Evolutionary conservation across 2,329 filamentous ascomycete genomes (phyloP), one percentile per base, ranked within the genome.

Genomic region (Botrytis squamosa): DNA sequence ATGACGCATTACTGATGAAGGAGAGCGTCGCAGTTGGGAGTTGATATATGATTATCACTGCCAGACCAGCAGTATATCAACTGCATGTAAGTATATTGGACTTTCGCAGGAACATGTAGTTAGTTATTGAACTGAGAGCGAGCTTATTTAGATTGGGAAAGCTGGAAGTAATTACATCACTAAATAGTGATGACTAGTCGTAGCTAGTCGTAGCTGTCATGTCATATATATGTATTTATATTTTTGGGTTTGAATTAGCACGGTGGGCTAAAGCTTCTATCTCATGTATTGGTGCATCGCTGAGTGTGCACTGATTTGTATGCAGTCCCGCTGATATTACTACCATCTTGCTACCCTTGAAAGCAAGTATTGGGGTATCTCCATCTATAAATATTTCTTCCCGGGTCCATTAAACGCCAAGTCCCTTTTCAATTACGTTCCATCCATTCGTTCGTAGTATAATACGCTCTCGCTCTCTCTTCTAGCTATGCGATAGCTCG

Each of bases 281-380:
- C 25, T 42, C 20, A 20, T 20, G 29, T 63, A 10, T 70, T 46
- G 36, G 36, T 64, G 22, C n/a, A 42, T 20, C 20, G 36, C 22
- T 33, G 38, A 20, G 29, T 29, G n/a, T 57, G 52, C 52, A 33
- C 16, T 57, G n/a, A 33, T 57, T 38, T 46, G 59, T 40, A 46
- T 71, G 33, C 33, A 63, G 5, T 25, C 14, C 29, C 25, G 18
- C 22, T 42, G 36, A 65, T 40, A 40, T 33, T 16, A 40, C 49
- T 67, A 70, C 55, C 36, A 55, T 36, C 62, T 33, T 33, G 38
- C 70, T 36, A 38, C 38, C 62, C 38, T 38, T 22, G 22, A n/a
- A 67, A 46, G 70, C 62, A 72, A 67, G 70, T 60, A 68, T 42
- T 59, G 62, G 70, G 70, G 62, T 72, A 72, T 72, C 49, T 72